phyloP scores from a whole-genome alignment of 1,139 yeast species.

The Meyerozyma guilliermondii region DNA sequence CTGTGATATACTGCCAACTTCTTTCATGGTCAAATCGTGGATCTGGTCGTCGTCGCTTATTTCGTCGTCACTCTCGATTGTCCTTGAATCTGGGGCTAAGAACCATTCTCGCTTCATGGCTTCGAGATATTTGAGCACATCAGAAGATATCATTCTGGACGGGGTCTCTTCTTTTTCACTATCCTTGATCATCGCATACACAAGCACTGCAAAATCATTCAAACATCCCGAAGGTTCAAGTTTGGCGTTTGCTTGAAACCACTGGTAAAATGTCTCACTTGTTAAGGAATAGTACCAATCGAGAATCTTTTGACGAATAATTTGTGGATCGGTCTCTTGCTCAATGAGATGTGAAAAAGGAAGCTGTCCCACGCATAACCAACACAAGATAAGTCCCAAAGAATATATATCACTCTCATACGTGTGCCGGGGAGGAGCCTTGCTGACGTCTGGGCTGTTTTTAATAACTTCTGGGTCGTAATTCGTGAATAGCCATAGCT shows the following conservation, averaged over 20 bases:
- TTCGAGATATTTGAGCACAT: conserved; percentile 18
- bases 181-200: conserved; percentile 31
- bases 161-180: conserved; percentile 7
- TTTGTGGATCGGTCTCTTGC: conserved; percentile 33
- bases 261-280: conserved; percentile 15
- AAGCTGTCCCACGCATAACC: conserved; percentile 61
- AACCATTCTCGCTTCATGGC: conserved; percentile 15
- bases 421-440: conserved; percentile 16
- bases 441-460: not conserved
- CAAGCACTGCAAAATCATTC: conserved; percentile 18
- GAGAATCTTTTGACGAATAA: conserved; percentile 21
- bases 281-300: conserved; percentile 26
- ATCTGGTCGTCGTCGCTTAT: conserved; percentile 4
- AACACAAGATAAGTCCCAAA: conserved; percentile 74
- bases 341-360: conserved; percentile 43
- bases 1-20: not conserved
- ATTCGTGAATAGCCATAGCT: conserved; percentile 43
- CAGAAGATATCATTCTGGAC: conserved; percentile 11
- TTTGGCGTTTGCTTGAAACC: conserved; percentile 18
- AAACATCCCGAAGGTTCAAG: conserved; percentile 6
- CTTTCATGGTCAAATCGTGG: conserved; percentile 4
- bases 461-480: conserved; percentile 13
- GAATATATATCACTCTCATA: conserved; percentile 77
- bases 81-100: conserved; percentile 2
- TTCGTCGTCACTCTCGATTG: conserved; percentile 2